These are phyloP conservation scores for Brassica cretica DNA, from an alignment of 345 rosid genomes.

Conservation along the genomic window DNA sequence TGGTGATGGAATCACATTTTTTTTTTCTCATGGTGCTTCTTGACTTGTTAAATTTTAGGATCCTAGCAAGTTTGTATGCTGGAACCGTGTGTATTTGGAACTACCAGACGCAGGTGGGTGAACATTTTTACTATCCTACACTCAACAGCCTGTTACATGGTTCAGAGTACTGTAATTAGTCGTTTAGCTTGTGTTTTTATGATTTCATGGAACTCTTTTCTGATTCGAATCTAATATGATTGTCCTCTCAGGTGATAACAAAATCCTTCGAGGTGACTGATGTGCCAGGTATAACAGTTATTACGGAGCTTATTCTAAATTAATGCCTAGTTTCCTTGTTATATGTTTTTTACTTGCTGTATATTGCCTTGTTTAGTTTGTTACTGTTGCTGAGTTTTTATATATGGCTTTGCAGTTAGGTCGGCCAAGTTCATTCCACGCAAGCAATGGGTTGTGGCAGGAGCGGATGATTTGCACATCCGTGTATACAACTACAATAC, in stretches of 20 bases:
- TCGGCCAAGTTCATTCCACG: slow-evolving; percentile 87
- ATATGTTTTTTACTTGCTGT: not conserved
- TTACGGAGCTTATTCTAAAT: not conserved
- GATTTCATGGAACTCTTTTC: not conserved
- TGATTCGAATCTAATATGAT: slow-evolving; percentile 32
- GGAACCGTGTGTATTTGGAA: slow-evolving; percentile 77
- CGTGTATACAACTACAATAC: slow-evolving; percentile 95
- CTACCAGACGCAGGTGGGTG: slow-evolving; percentile 83
- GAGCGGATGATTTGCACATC: slow-evolving; percentile 87
- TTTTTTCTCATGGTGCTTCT: not conserved
- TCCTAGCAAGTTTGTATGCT: slow-evolving; percentile 63
- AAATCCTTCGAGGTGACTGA: slow-evolving; percentile 43
- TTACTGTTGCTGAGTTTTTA: slow-evolving; percentile 42
- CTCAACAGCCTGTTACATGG: not conserved
- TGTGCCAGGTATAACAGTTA: slow-evolving; percentile 62
- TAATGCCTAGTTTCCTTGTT: not conserved
- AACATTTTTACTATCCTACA: not conserved
- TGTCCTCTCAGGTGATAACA: slow-evolving; percentile 54
- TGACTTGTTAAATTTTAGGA: slow-evolving; percentile 46
- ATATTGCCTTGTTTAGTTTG: not conserved
- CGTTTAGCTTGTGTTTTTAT: not conserved
- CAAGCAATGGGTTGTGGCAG: slow-evolving; percentile 95
- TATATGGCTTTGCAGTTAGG: slow-evolving; percentile 61
- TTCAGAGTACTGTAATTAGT: not conserved
- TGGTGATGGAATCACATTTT: not conserved